These are phyloP conservation scores for Fragilaria crotonensis DNA, from an alignment of 108 stramenopile genomes.

Conservation along the genomic window DNA sequence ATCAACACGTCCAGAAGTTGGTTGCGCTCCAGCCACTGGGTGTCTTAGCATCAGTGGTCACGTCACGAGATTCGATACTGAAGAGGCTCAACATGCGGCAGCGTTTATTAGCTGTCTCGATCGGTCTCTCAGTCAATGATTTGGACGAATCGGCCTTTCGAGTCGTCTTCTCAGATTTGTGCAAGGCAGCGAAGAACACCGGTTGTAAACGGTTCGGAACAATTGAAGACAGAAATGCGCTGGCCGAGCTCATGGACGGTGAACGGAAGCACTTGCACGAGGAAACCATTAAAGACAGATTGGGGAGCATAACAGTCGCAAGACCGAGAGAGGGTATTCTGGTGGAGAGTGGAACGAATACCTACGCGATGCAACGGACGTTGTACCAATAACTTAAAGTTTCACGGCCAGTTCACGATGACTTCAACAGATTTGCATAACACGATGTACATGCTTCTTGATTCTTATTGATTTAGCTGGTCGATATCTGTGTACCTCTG, in stretches of 20 bases:
- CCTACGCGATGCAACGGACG: neutral
- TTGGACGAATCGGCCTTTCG: neutral
- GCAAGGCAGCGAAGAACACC: neutral
- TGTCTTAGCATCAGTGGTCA: conserved; percentile 13
- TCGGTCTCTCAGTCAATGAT: neutral
- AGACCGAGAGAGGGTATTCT: neutral
- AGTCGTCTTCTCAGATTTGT: neutral
- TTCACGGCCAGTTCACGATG: too few relatives aligned
- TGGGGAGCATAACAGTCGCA: neutral
- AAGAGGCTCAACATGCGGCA: conserved; percentile 4
- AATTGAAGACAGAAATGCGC: neutral
- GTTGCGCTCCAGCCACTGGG: conserved; percentile 7
- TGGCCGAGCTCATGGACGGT: neutral
- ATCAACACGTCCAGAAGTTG: neutral
- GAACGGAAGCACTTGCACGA: neutral
- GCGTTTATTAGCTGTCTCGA: conserved; percentile 20
- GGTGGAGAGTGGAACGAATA: neutral
- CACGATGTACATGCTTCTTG: too few relatives aligned
- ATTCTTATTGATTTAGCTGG: conserved; percentile 3
- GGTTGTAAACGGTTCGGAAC: neutral
- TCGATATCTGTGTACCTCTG: conserved; percentile 30
- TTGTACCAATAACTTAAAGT: too few relatives aligned
- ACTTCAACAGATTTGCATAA: too few relatives aligned
- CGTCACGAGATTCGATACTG: neutral
- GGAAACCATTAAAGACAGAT: neutral